phyloP scores from a whole-genome alignment of 108 stramenopile species.

The Discostella stelligeroides region DNA sequence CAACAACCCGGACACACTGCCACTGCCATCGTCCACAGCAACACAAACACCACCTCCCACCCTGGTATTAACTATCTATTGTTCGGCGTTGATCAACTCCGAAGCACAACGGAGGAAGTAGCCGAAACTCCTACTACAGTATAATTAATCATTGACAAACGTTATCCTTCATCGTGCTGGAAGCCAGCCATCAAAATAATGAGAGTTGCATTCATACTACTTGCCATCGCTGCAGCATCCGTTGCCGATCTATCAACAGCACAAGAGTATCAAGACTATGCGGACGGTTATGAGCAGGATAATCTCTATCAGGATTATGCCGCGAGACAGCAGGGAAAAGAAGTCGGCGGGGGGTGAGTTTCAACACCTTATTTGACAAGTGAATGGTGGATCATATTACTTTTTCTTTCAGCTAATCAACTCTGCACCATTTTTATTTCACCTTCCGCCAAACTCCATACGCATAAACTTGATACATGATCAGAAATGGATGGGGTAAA shows the following conservation, averaged over 20 bases:
- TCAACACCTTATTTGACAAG: not conserved
- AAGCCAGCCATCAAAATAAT: conserved; percentile 15
- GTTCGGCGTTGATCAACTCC: not conserved
- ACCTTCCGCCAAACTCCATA: not conserved
- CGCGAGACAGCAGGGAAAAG: conserved; percentile 59
- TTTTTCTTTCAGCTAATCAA: not conserved
- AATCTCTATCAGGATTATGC: conserved; percentile 83
- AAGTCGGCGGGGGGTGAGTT: conserved; percentile 53
- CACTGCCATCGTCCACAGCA: no score
- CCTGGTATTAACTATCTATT: not conserved
- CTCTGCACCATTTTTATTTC: not conserved
- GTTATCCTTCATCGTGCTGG: not conserved
- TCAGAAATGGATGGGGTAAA: conserved; percentile 59
- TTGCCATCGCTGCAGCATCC: conserved; percentile 34
- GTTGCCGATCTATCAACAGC: conserved; percentile 19
- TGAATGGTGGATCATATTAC: not conserved
- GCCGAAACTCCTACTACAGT: not conserved
- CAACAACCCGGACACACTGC: no score
- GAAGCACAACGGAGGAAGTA: not conserved
- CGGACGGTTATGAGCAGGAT: conserved; percentile 67
- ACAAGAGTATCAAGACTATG: conserved; percentile 76
- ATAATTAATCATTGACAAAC: no score
- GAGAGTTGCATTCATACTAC: conserved; percentile 33
- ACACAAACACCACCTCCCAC: no score
- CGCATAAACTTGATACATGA: no score